Conservation (phyloP, 306 rosid genomes). For the Trichosanthes truncata region DNA sequence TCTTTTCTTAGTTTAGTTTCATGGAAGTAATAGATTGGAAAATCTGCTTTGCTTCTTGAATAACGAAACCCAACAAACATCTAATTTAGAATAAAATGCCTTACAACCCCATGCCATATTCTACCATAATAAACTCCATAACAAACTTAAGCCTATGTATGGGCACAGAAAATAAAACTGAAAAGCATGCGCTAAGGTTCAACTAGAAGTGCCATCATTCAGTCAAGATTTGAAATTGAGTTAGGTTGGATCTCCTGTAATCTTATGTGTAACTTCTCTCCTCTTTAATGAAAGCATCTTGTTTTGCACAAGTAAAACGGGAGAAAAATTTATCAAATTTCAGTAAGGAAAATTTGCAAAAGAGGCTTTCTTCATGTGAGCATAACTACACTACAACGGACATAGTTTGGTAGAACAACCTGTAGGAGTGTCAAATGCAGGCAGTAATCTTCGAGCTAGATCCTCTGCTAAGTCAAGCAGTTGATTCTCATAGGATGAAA, state of each 20-base stretch:
- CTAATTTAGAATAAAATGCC: neutral
- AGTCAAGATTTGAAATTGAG: neutral
- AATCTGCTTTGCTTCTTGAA: neutral
- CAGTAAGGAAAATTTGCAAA: neutral
- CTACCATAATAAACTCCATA: neutral
- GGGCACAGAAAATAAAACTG: neutral
- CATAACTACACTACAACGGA: neutral
- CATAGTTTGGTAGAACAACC: conserved; percentile 34
- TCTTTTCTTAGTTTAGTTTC: neutral
- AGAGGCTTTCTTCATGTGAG: neutral
- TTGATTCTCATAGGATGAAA: conserved; percentile 69
- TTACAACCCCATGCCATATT: neutral
- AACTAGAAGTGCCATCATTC: neutral
- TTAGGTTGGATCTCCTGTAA: neutral
- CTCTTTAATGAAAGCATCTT: neutral
- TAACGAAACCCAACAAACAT: neutral
- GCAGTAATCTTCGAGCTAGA: conserved; percentile 79
- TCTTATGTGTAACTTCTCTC: neutral
- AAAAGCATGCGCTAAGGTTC: neutral
- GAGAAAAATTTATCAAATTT: neutral
- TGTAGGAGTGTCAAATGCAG: conserved; percentile 96
- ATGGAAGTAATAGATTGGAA: neutral
- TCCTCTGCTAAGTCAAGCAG: conserved; percentile 84
- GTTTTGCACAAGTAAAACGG: neutral
- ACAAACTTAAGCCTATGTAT: neutral